These are phyloP conservation scores for Raphanus hybrid DNA, from an alignment of 441 rosid genomes.

Conservation along the genomic window DNA sequence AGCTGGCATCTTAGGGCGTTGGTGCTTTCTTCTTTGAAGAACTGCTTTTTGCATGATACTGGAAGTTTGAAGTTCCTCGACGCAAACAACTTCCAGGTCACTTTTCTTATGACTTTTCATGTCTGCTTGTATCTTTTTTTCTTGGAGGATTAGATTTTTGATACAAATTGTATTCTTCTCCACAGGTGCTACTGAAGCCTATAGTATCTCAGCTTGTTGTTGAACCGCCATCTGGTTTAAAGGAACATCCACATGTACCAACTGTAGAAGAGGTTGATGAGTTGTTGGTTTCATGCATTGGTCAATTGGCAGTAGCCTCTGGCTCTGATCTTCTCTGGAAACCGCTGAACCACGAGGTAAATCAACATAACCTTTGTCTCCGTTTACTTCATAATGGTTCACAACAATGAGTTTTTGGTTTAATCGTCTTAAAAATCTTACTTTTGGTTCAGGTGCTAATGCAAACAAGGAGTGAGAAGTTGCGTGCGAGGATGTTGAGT, in stretches of 20 bases:
- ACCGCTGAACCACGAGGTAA: constrained; percentile 93
- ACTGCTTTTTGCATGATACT: constrained; percentile 84
- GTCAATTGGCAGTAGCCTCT: constrained; percentile 95
- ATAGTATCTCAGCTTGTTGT: constrained; percentile 73
- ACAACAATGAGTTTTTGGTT: not conserved
- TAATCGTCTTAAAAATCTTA: not conserved
- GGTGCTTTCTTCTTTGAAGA: constrained; percentile 80
- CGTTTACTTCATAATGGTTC: not conserved
- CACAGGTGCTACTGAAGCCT: constrained; percentile 87
- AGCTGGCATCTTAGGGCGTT: constrained; percentile 86
- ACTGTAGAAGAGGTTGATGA: constrained; percentile 79
- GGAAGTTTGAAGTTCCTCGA: constrained; percentile 83
- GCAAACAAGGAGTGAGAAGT: constrained; percentile 90
- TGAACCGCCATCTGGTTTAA: constrained; percentile 68
- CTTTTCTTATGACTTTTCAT: constrained; percentile 14
- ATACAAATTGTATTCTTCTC: constrained; percentile 5
- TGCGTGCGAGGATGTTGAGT: constrained; percentile 73
- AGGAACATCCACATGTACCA: constrained; percentile 62
- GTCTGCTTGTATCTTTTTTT: not conserved
- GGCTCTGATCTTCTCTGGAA: constrained; percentile 95
- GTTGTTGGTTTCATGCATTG: constrained; percentile 71
- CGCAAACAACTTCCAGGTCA: constrained; percentile 82
- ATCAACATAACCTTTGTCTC: constrained; percentile 1
- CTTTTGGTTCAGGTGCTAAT: constrained; percentile 63
- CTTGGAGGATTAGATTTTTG: not conserved